Conservation (phyloP, 2,329 filamentous ascomycete species). For the Monosporascus sp. region DNA sequence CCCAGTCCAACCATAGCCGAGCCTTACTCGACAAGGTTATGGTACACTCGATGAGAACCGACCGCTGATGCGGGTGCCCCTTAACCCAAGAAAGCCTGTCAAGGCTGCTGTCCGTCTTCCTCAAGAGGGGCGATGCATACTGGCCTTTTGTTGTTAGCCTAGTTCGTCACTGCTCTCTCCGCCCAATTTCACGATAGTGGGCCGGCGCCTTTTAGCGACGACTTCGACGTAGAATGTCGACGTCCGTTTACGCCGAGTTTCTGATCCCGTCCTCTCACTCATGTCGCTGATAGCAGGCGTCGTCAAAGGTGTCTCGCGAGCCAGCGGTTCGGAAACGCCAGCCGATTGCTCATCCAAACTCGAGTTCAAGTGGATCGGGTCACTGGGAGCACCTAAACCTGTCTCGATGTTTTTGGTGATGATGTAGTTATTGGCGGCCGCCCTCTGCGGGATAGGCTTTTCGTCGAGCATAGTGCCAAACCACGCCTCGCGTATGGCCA, state of each 20-base stretch:
- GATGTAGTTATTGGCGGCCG: neutral
- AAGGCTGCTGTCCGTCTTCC: too few species aligned
- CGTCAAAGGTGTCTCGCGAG: neutral
- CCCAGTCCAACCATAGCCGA: too few species aligned
- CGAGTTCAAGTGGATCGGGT: neutral
- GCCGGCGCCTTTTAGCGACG: slow-evolving; percentile 6
- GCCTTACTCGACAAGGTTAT: too few species aligned
- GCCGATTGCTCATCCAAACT: slow-evolving; percentile 5
- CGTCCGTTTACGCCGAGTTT: slow-evolving; percentile 12
- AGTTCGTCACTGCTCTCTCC: too few species aligned
- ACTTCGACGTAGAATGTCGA: slow-evolving; percentile 9
- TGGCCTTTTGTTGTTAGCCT: too few species aligned
- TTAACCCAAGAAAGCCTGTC: too few species aligned
- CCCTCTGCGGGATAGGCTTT: slow-evolving; percentile 6
- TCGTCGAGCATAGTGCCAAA: slow-evolving; percentile 31
- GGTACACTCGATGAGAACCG: too few species aligned
- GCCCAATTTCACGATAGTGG: too few species aligned
- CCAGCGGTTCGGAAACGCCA: slow-evolving; percentile 1
- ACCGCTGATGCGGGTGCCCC: too few species aligned
- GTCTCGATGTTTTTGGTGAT: neutral
- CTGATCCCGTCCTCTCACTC: slow-evolving; percentile 6
- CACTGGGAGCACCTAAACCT: neutral
- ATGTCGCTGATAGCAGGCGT: slow-evolving; percentile 19
- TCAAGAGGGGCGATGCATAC: too few species aligned
- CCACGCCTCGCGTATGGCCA: slow-evolving; percentile 57